Conservation (phyloP, 139 green algal genomes). For the Cymbomonas tetramitiformis region DNA sequence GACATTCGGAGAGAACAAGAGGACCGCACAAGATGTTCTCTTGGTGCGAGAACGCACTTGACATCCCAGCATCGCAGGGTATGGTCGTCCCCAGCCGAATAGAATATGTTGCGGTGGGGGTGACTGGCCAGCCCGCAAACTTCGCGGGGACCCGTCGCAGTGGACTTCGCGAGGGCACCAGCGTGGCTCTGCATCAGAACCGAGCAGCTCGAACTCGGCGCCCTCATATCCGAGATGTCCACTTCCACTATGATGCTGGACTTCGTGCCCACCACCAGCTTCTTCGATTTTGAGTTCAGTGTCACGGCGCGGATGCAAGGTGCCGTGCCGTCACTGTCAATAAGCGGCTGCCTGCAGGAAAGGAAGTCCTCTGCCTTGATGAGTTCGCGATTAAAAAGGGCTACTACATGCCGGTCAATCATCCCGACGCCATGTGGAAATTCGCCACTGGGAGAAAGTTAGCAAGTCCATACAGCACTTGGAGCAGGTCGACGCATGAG, state of each 20-base stretch:
- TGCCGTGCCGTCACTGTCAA: slow-evolving; percentile 8
- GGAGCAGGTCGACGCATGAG: too few species aligned
- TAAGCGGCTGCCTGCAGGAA: slow-evolving; percentile 13
- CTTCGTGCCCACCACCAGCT: slow-evolving; percentile 14
- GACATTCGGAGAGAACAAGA: too few species aligned
- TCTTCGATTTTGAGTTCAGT: background rate
- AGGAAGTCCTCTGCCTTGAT: too few species aligned
- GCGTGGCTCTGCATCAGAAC: slow-evolving; percentile 21
- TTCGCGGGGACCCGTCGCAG: too few species aligned
- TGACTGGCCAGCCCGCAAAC: slow-evolving; percentile 18
- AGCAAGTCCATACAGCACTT: too few species aligned
- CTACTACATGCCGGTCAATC: too few species aligned
- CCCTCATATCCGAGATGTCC: slow-evolving; percentile 14
- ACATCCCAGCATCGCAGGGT: too few species aligned
- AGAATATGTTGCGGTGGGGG: slow-evolving; percentile 1
- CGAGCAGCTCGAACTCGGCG: slow-evolving; percentile 3
- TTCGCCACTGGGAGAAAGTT: too few species aligned
- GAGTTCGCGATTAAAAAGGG: too few species aligned
- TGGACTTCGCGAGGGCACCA: background rate
- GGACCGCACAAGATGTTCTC: too few species aligned
- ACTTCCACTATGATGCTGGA: slow-evolving; percentile 17
- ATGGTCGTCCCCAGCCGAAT: slow-evolving; percentile 17
- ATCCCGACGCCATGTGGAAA: too few species aligned
- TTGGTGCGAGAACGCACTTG: too few species aligned
- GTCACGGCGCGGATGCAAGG: slow-evolving; percentile 19